phyloP scores from a whole-genome alignment of 2,329 filamentous ascomycete genomes.

The Trichoderma sp. region DNA sequence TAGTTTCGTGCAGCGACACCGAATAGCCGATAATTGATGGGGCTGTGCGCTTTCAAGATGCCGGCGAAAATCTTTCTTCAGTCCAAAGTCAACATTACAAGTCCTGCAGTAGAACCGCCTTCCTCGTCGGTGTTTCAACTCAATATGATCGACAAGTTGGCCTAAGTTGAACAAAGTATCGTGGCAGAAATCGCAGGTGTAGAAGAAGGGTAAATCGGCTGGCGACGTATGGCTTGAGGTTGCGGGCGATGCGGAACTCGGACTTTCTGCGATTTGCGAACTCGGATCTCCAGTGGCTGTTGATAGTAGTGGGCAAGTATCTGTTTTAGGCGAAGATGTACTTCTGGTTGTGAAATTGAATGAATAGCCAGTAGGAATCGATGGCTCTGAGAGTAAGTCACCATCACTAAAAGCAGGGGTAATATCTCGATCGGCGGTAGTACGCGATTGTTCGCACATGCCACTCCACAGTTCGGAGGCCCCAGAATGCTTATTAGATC shows the following conservation, averaged over 20 bases:
- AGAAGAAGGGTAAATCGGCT: not conserved
- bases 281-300: not conserved
- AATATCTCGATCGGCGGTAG: not conserved
- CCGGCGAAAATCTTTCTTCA: not conserved
- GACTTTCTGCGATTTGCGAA: not conserved
- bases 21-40: not conserved
- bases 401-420: not conserved
- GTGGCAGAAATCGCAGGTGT: not conserved
- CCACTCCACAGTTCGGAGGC: not conserved
- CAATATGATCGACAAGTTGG: not conserved
- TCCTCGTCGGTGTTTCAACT: not conserved
- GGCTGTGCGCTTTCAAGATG: not conserved
- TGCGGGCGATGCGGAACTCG: not conserved
- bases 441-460: not conserved
- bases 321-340: not conserved
- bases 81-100: not conserved
- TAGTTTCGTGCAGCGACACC: not conserved
- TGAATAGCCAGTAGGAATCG: not conserved
- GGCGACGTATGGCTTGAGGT: not conserved
- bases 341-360: not conserved
- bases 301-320: too few species aligned
- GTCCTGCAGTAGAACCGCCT: not conserved
- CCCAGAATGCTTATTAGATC: not conserved
- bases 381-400: not conserved
- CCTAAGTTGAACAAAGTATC: not conserved